These are phyloP conservation scores for Allomyces javanicus DNA, from an alignment of 192 early-diverging fungal species.

Conservation along the genomic window DNA sequence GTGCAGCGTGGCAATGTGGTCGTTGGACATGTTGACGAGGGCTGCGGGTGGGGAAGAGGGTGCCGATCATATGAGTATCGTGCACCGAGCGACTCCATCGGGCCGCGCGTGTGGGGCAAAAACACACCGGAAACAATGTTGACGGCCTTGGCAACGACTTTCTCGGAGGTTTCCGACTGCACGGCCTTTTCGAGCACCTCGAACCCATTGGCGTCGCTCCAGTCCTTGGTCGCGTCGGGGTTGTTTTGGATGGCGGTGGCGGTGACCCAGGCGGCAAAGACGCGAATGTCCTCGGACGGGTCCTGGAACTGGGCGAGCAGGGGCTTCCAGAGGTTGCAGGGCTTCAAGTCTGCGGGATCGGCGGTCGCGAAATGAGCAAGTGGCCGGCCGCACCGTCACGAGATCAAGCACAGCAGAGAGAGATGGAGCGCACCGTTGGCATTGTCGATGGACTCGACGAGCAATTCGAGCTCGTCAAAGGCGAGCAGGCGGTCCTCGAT, in stretches of 20 bases:
- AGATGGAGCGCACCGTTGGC: slow-evolving; percentile 22
- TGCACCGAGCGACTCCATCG: too few species aligned
- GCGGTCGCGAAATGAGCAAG: too few species aligned
- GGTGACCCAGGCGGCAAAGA: slow-evolving; percentile 29
- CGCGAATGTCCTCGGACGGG: slow-evolving; percentile 11
- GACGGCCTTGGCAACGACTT: not conserved
- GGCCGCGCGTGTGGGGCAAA: not conserved
- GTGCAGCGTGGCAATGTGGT: not conserved
- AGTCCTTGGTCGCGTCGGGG: slow-evolving; percentile 18
- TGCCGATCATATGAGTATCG: too few species aligned
- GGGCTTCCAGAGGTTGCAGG: slow-evolving; percentile 26
- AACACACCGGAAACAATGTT: not conserved
- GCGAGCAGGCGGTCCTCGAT: slow-evolving; percentile 21
- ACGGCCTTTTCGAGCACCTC: not conserved
- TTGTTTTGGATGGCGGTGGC: slow-evolving; percentile 41
- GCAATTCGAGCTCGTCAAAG: slow-evolving; percentile 36
- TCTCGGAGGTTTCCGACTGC: not conserved
- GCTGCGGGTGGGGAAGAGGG: too few species aligned
- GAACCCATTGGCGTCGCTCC: not conserved
- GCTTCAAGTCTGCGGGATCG: slow-evolving; percentile 19
- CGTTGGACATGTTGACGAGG: not conserved
- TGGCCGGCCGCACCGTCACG: too few species aligned
- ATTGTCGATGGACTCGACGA: slow-evolving; percentile 38
- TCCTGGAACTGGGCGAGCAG: slow-evolving; percentile 11
- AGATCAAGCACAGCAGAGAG: not conserved